Evolutionary conservation across 495 filamentous ascomycete species (phyloP), one percentile per base, ranked within the genome.

Genomic region (Talaromyces liani): DNA sequence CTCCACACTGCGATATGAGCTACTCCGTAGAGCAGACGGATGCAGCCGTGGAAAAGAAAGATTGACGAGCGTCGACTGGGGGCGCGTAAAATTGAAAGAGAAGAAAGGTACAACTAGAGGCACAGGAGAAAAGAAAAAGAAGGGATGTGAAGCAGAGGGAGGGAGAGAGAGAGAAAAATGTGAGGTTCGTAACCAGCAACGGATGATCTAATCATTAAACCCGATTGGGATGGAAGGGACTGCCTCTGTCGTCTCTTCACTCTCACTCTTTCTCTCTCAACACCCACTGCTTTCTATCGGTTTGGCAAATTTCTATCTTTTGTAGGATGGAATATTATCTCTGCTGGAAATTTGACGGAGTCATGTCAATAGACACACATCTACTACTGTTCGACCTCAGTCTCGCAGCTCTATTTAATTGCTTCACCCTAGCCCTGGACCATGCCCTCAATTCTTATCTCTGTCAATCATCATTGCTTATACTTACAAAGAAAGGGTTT

Each of bases 81-180:
- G 8, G 34, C 45, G 18, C 18, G 45, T 20, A 20, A 49, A 45
- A 49, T 22, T 20, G 16, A 49, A 14, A 60, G 55, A 45, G 45
- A 45, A 49, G 16, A 27, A 41, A 27, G 7, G 49, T 31, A 56
- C 51, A 61, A 64, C 6, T 10, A 25, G 4, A 24, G 45, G 49
- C 14, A 24, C 24, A 24, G 14, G 64, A 64, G 66, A 65, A 66
- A 66, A 62, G 61, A 62, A 10, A 34, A 36, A 12, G 10, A 59
- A 39, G 63, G 57, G 61, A 64, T 47, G 54, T 47, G 4, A 57
- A 65, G 49, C 51, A 60, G 64, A 24, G 22, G 2, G 22, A 24
- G 22, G 54, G 22, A 24, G 22, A 24, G 22, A 56, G 58, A 31
- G 58, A 66, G 59, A 58, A 4, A 63, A 69, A 68, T 58, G 63